Conservation (phyloP, 129 eudicot species). For the Saussurea involucrata region DNA sequence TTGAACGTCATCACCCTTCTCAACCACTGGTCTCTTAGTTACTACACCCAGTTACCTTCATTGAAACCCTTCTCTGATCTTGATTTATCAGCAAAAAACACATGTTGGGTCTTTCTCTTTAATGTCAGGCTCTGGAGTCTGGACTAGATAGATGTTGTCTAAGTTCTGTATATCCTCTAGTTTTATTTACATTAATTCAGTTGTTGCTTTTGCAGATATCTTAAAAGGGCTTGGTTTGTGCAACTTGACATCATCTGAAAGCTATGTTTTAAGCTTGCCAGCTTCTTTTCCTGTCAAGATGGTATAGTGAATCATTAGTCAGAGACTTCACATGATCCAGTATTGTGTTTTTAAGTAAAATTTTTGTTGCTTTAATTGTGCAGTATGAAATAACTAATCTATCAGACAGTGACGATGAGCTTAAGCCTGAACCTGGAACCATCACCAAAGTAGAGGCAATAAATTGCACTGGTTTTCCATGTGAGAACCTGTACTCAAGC, state of each 20-base stretch:
- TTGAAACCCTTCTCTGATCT: too few species aligned
- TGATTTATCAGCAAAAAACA: background rate
- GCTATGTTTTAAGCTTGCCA: background rate
- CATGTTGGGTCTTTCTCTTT: background rate
- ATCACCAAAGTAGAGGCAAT: constrained; percentile 42
- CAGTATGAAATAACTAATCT: constrained; percentile 45
- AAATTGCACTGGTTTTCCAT: constrained; percentile 36
- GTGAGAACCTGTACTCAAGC: constrained; percentile 22
- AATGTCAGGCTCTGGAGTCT: background rate
- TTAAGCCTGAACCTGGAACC: constrained; percentile 33
- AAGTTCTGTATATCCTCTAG: background rate
- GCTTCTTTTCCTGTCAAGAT: constrained; percentile 24
- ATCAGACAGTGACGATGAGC: constrained; percentile 46
- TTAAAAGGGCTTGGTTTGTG: background rate
- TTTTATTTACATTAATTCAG: background rate
- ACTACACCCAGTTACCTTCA: too few species aligned
- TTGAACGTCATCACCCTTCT: too few species aligned
- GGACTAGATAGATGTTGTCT: background rate
- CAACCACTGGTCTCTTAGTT: too few species aligned
- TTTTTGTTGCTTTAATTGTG: constrained; percentile 9
- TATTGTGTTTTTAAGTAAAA: background rate
- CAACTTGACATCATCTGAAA: constrained; percentile 6
- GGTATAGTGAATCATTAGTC: constrained; percentile 16
- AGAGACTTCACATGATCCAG: background rate
- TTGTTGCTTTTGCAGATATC: constrained; percentile 14